Evolutionary conservation across 2,329 filamentous ascomycete genomes (phyloP), one percentile per base, ranked within the genome.

Genomic region (Thyridium curvatum): DNA sequence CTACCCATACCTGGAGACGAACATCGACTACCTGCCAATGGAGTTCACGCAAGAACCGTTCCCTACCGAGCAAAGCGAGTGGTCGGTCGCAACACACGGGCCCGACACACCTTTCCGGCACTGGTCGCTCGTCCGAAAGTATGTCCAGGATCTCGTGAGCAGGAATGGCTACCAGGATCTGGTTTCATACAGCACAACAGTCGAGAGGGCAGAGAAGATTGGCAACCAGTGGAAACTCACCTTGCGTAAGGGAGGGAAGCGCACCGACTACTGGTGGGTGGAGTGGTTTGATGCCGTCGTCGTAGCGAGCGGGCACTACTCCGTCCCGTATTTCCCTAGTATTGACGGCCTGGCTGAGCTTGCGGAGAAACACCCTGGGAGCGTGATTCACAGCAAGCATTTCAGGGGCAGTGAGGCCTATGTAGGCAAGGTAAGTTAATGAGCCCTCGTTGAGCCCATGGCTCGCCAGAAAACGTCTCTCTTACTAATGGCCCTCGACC

Each of bases 1-100:
- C 14, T 83, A 83, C 46, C 74, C 76, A 0, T 71, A 73, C 15
- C 59, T 84, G n/a, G 76, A 84, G 51, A 84, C 78, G 3, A 84
- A 84, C 45, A 72, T 84, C 32, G 70, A 75, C 44, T 62, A 64
- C 6, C 50, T 68, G 2, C 64, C 75, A 0, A 84, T 84, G 81
- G 64, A 69, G 13, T 84, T 75, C 53, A 72, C 66, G 1, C 65
- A 71, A 39, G 74, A 79, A 41, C 59, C 62, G 1, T 72, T 79
- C 17, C 66, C 73, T 0, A 51, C 51, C 2, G 54, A 64, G 32
- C 53, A 60, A 18, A 66, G 63, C 12, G 50, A 65, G 32, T 54
- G 55, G 41, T 66, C 64, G 14, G 58, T 72, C 37, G 45, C 58
- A 17, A 51, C 69, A 18, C 74, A 84, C 43, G 79, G 79, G 0